Base-by-base conservation (phyloP, 2,329 filamentous ascomycete genomes). In the Penicillium sp. region DNA sequence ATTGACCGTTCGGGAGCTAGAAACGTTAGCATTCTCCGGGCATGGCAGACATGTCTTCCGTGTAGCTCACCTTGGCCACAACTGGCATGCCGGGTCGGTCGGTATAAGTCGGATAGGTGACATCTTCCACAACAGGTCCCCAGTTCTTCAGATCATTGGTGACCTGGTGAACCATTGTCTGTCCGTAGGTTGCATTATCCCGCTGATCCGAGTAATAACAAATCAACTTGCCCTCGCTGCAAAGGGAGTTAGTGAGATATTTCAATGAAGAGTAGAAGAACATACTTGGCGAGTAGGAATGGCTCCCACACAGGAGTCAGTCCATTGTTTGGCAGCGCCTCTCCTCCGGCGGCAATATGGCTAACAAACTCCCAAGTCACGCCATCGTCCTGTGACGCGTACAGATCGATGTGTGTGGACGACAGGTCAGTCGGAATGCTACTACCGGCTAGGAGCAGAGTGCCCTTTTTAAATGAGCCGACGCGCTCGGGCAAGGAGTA, bases 201-300 rank as follows among this genome's bases (percentile, higher is more conserved):
- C 87, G 81, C 68, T 90, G 88, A 70, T 90, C 88, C 2, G 86
- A 85, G 75, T 89, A 90, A 77, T 88, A 90, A 64, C 81, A 76
- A 35, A 89, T 80, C 18, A 90, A 73, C 50, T 82, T 76, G 51
- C 82, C 78, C 54, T 87, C 73, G 68, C 68, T 70, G 29, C 35
- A 1, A 13, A 40, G 2, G n/a, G 13, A 13, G 43, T 59, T 57
- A 64, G 51, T 4, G 3, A n/a, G 29, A 6, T 13, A 20, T 22
- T 18, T 22, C 14, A 11, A 18, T 9, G 18, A 14, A 8, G 10
- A 9, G 9, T 20, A 32, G 10, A n/a, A 43, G 29, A 24, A 60
- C 67, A 43, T 62, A 70, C 66, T 85, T 80, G 43, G 80, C 76
- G 54, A 84, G 67, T 40, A 90, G 72, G 69, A 87, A 89, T 0